Base-by-base conservation (phyloP, 495 filamentous ascomycete species). In the Oidiodendron maius region DNA sequence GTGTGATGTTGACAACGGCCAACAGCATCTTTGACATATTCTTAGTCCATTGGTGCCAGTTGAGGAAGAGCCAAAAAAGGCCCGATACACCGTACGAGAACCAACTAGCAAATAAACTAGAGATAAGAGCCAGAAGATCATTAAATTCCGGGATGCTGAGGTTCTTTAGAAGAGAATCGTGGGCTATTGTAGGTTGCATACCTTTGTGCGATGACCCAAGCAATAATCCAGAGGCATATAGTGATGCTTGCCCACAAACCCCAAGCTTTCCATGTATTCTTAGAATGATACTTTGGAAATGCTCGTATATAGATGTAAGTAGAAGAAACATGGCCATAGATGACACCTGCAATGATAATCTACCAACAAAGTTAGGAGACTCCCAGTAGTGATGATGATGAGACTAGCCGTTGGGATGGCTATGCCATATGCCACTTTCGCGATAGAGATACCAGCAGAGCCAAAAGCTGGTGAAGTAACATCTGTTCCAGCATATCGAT, bases 341-440 rank as follows among this genome's bases (percentile, higher is more conserved):
- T 82, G 44, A 72, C 76, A 11, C 79, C 79, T 20, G 75, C 77
- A 73, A 55, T 50, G 35, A 55, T 22, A 23, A 55, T 50, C 38
- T 40, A 21, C 12, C 5, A 5, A 17, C 6, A 40, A 30, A 20
- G 20, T 40, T 12, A 40, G 38, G 6, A 21, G 20, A 21, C 2
- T 5, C 9, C 15, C 15, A 20, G 4, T 17, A 8, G 17, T n/a
- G 16, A 40, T 22, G 3, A 5, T 9, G 16, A 21, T 16, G 16
- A 21, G 15, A 40, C 38, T 3, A 40, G 22, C 38, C 3, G 32
- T 39, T 0, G 89, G 89, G 13, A 88, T 71, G 24, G 87, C 87
- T 50, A 94, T 71, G 15, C 87, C 88, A 57, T 86, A 95, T 2
- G 86, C 84, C 30, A 90, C 63, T 63, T 87, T 89, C 42, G 75